A percentile compares a stretch with the other conserved stretches of the same genome.
phyloP scores from a whole-genome alignment of 257 asterid species.

The Echium plantagineum region DNA sequence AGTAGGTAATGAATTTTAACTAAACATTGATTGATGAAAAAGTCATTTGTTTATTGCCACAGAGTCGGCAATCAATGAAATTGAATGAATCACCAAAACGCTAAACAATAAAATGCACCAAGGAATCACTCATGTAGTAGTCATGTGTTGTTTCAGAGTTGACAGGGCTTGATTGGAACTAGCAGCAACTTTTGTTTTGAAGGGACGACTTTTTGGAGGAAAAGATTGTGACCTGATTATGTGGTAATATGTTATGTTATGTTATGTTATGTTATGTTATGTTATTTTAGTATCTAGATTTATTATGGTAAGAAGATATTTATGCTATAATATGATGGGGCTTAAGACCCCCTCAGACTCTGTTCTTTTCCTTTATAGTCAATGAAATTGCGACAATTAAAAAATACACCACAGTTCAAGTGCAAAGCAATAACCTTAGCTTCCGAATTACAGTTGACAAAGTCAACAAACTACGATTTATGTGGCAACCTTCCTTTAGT shows the following conservation, averaged over 20 bases:
- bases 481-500: conserved; percentile 98
- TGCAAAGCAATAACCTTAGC: conserved; percentile 44
- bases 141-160: neutral
- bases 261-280: neutral
- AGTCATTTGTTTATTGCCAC: neutral
- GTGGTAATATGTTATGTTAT: neutral
- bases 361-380: neutral
- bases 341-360: neutral
- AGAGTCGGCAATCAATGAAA: neutral
- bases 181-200: neutral
- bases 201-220: neutral
- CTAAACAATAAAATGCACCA: neutral
- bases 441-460: conserved; percentile 91
- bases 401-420: conserved; percentile 2
- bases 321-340: neutral
- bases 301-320: neutral
- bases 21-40: neutral
- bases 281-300: neutral
- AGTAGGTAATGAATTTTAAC: neutral
- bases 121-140: neutral
- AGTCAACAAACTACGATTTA: conserved; percentile 93
- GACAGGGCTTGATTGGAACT: neutral
- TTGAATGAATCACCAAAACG: too few species aligned
- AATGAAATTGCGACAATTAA: neutral
- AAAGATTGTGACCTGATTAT: neutral